phyloP scores from a whole-genome alignment of 352 stramenopile species.

The Phytophthora sp. region DNA sequence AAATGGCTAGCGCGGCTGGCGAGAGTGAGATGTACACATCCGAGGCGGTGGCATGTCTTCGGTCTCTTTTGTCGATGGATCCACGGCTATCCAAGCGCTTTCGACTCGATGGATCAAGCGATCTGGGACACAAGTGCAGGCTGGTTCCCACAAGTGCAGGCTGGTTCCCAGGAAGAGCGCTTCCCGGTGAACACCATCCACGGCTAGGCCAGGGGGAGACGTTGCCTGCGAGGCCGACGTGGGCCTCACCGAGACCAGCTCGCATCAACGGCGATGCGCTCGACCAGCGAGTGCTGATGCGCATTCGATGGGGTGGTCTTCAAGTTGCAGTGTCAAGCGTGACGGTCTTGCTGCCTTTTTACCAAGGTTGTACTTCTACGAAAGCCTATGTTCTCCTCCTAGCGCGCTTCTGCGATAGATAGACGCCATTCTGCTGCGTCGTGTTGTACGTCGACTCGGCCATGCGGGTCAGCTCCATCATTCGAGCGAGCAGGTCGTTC shows the following conservation, averaged over 20 bases:
- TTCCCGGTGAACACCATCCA: conserved; percentile 19
- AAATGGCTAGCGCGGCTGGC: background rate
- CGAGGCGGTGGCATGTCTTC: no score
- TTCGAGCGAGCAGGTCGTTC: conserved; percentile 26
- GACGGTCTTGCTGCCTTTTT: background rate
- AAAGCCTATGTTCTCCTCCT: background rate
- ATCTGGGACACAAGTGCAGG: no score
- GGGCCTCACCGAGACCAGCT: conserved; percentile 5
- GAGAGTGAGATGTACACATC: background rate
- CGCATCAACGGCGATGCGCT: background rate
- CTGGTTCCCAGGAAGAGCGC: background rate
- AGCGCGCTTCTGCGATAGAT: conserved; percentile 19
- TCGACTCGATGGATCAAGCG: no score
- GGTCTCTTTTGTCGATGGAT: no score
- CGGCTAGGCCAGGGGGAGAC: no score
- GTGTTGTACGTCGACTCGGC: conserved; percentile 41
- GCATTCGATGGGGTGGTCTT: conserved; percentile 5
- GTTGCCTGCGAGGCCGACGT: no score
- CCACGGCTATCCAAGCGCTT: background rate
- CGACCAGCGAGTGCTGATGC: no score
- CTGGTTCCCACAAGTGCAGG: background rate
- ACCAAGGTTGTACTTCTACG: background rate
- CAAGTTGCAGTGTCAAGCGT: no score
- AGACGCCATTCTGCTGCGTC: conserved; percentile 27
- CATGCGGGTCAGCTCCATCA: conserved; percentile 34